Base-by-base conservation (phyloP, 1,284 basidiomycete genomes). In the Amylostereum chailletii region DNA sequence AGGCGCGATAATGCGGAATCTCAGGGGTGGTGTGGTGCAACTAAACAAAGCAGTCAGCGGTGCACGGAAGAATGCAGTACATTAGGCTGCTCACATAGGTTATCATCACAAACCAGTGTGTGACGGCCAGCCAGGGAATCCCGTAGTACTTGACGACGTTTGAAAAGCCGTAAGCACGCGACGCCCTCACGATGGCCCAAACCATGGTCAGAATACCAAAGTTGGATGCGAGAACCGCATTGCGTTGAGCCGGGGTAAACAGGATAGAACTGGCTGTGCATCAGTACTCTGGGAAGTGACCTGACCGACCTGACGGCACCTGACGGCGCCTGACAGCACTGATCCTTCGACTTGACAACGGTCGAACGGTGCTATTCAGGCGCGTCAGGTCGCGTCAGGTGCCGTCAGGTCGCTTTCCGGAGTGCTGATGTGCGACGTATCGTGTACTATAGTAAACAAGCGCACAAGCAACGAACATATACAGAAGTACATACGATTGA, bases 81-180 rank as follows among this genome's bases (percentile, higher is more conserved):
- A 6, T 7, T 6, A 7, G 7, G 27, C 29, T 7, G 32, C 42
- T 26, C 29, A 48, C 50, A 55, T 76, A 77, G 4, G 74, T 76
- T 53, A 77, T 74, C 74, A 77, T 72, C 52, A 76, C 62, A 73
- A 72, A 77, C 79, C 79, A 82, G 56, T 82, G 77, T 0, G 71
- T 68, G 11, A 81, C 77, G 47, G 58, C 58, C 34, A 81, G 67
- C 77, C 77, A 81, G 0, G 79, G 79, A 47, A 82, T 68, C 8
- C 68, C 71, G 60, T 82, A 81, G 58, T 69, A 75, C 56, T 78
- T 79, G 52, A 77, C 49, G 10, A 81, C 72, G 4, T 65, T 55
- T 3, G 62, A 55, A 34, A 58, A 46, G 7, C 77, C 75, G 53
- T 27, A 43, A 30, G 19, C 19, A 19, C 19, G 19, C 19, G 19